Base-by-base conservation (phyloP, 768 basidiomycete species). In the Kwoniella dendrophila region DNA sequence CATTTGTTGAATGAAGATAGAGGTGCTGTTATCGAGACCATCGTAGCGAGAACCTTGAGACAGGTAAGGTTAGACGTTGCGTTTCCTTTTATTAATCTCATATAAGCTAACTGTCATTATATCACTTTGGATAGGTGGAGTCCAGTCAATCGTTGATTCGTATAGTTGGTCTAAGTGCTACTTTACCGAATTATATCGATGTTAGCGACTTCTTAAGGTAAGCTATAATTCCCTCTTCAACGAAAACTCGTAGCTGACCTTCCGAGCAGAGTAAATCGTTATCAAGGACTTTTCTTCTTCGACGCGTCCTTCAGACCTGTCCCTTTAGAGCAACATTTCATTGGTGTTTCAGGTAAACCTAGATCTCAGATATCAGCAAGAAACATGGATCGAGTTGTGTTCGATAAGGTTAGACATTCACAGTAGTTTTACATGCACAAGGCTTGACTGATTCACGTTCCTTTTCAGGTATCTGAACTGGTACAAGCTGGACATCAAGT, bases 1-100 rank as follows among this genome's bases (percentile, higher is more conserved):
- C 96, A 98, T 80, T 82, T 99, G 20, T 84, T 98, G 48, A 97
- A 97, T 72, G 96, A 98, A 81, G 94, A 96, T 62, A 90, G 96
- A 71, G 96, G 96, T 24, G 93, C 96, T 14, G 95, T 98, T 33
- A 93, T 99, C 65, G 96, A 99, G 79, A 90, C 93, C 0, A 98
- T 98, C 69, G 94, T 99, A 12, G 96, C 96, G 3, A 84, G 96
- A 66, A 99, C 96, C 2, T 81, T 97, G 24, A 86, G 96, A 44
- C 92, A 93, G 81, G 91, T 87, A 38, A 52, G 78, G 58, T 8
- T 16, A 36, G 45, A 24, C 24, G 14, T 33, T 41, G 27, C 32
- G 47, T 12, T 3, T 18, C n/a, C n/a, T 14, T 4, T 7, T 16
- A n/a, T n/a, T n/a, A n/a, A n/a, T n/a, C n/a, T n/a, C n/a, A 29